Evolutionary conservation across 2,329 filamentous ascomycete genomes (phyloP), one percentile per base, ranked within the genome.

Genomic region (Penicillium sp.): DNA sequence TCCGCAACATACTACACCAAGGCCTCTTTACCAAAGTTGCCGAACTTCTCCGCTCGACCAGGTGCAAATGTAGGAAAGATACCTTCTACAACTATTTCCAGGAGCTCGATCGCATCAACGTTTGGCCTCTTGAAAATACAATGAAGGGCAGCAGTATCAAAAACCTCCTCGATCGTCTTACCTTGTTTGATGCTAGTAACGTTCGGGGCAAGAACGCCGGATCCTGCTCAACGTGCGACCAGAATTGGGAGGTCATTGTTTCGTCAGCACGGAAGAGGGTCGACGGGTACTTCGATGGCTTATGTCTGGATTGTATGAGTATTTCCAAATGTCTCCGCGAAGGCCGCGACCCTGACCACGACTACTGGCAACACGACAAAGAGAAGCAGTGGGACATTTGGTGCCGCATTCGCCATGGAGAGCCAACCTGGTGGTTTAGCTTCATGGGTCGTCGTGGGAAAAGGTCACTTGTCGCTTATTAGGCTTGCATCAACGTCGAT

Each of bases 251-350:
- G 29, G 47, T 5, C 5, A 15, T 49, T 5, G 23, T 49, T 9
- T 11, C 31, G 31, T 11, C 31, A 35, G 7, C 31, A 11, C 31
- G 7, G 31, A 35, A 35, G 31, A 13, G 9, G 8, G 47, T 50
- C 11, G 5, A 8, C 1, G 7, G 26, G 1, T 60, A 65, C 23
- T 63, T 63, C 7, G 21, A 63, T 38, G 63, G 63, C 2, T 38
- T 63, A 2, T 65, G 63, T 46, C 7, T 65, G 3, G 60, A 65
- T 2, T 65, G 60, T 7, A 65, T 65, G 57, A 47, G 38, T 1
- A 11, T 23, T 1, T 51, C 45, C 1, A 61, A 56, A 31, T 31
- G 35, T 46, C 54, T 61, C 1, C 21, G 23, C 3, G 19, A 41
- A 9, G 44, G 49, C 13, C 47, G 59, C 4, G 26, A 49, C 38